Conservation (phyloP, 352 stramenopile genomes). For the Phytophthora litchii region DNA sequence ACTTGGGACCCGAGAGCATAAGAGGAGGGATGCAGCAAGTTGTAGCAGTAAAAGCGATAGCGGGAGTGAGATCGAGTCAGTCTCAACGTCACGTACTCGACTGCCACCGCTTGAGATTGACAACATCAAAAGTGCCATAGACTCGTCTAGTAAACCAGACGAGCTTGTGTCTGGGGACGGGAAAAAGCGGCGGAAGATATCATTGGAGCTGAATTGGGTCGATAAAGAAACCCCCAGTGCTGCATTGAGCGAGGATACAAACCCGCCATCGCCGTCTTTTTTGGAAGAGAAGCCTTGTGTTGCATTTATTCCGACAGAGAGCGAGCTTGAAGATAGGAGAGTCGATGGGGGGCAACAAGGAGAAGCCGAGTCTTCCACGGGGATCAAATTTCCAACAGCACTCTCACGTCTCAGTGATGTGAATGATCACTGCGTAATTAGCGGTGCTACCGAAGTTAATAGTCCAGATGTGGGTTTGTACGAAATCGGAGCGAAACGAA, state of each 20-base stretch:
- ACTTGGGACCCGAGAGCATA: slow-evolving; percentile 14
- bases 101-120: slow-evolving; percentile 25
- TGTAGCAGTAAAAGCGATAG: slow-evolving; percentile 14
- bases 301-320: background rate
- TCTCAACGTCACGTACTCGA: slow-evolving; percentile 1
- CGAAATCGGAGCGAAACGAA: slow-evolving; percentile 7
- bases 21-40: background rate
- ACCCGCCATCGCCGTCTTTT: background rate
- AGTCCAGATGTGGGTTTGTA: slow-evolving; percentile 24
- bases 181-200: slow-evolving; percentile 26
- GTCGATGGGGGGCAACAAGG: background rate
- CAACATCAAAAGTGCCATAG: slow-evolving; percentile 1
- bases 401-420: slow-evolving; percentile 19
- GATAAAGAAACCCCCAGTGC: slow-evolving; percentile 11
- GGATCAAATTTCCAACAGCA: slow-evolving; percentile 4
- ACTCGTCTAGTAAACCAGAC: background rate
- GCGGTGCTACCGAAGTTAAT: slow-evolving; percentile 17
- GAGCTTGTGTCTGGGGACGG: background rate
- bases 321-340: background rate
- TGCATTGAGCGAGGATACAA: background rate
- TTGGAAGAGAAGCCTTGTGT: slow-evolving; percentile 1
- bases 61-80: slow-evolving; percentile 13
- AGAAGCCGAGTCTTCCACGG: background rate
- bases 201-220: slow-evolving; percentile 32
- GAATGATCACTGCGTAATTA: slow-evolving; percentile 25